A percentile compares a stretch with the other conserved stretches of the same genome.
phyloP scores from a whole-genome alignment of 2,329 filamentous ascomycete genomes.

The Lecanicillium sp. region DNA sequence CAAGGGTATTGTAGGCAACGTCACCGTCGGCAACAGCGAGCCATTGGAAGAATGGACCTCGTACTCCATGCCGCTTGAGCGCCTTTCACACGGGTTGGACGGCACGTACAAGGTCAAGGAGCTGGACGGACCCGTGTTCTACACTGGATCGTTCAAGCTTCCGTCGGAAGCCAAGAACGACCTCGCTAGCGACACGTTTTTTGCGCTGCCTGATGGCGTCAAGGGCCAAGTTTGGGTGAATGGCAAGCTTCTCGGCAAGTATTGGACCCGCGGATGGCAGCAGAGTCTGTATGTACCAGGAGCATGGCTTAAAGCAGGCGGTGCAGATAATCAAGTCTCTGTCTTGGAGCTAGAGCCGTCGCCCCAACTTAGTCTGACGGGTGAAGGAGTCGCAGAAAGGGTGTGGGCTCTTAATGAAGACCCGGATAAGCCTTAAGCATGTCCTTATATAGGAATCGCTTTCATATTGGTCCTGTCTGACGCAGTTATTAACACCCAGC shows the following conservation, averaged over 20 bases:
- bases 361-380: no score
- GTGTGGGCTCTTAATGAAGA: no score
- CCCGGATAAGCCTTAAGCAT: no score
- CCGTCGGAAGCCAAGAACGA: constrained; percentile 8
- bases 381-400: no score
- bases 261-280: constrained; percentile 36
- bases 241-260: constrained; percentile 33
- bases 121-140: constrained; percentile 1
- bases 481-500: no score
- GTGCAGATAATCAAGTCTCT: no score
- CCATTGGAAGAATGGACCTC: not conserved
- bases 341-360: no score
- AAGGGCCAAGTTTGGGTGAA: constrained; percentile 39
- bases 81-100: not conserved
- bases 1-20: constrained; percentile 35
- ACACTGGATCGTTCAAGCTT: constrained; percentile 17
- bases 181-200: constrained; percentile 23
- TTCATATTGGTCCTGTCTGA: no score
- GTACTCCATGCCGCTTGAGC: not conserved
- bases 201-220: constrained; percentile 28
- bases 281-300: constrained; percentile 36
- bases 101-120: not conserved
- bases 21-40: constrained; percentile 26
- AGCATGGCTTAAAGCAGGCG: no score
- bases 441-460: no score